Evolutionary conservation across 2,329 filamentous ascomycete genomes (phyloP), one percentile per base, ranked within the genome.

Genomic region (Aspergillus ochraceus): DNA sequence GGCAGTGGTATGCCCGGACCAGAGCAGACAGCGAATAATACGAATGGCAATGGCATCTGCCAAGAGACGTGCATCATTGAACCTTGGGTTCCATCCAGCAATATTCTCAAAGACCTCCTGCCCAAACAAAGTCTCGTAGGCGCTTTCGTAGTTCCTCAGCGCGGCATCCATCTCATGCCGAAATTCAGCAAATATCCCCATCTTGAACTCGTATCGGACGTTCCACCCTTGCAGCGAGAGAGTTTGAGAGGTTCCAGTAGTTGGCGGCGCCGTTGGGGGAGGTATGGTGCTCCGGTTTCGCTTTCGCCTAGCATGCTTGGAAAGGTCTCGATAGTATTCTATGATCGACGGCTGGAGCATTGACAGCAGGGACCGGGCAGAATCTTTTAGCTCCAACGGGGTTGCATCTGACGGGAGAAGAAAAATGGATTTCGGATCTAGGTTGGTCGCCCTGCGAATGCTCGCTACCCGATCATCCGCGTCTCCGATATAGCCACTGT

Each of bases 291-390:
- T 90, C 60, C 92, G 86, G 51, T 90, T 89, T 66, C 91, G 89
- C 80, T 98, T 98, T 73, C 95, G 90, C 66, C 93, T 87, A 10
- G 90, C 84, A 79, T 97, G 94, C 60, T 96, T 93, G n/a, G 92
- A 92, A 12, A 98, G 83, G 68, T 99, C 94, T 50, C 93, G 85
- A 74, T 98, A 98, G 76, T 97, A 97, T 68, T 99, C 95, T 50
- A 94, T 80, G 20, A 91, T 87, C 20, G 88, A 81, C 1, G 88
- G 86, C 60, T 94, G 92, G 49, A 97, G 75, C 1, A 88, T 84
- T 2, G 86, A 81, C 51, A 97, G 81, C 46, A 96, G 85, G 54
- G 85, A 89, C 57, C 89, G 86, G 0, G 90, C 87, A 64, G 94
- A 92, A 8, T 87, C 86, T 61, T 87, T 84, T 22, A 96, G 78